phyloP scores from a whole-genome alignment of 2,329 filamentous ascomycete species.

The Aureobasidium pullulans region DNA sequence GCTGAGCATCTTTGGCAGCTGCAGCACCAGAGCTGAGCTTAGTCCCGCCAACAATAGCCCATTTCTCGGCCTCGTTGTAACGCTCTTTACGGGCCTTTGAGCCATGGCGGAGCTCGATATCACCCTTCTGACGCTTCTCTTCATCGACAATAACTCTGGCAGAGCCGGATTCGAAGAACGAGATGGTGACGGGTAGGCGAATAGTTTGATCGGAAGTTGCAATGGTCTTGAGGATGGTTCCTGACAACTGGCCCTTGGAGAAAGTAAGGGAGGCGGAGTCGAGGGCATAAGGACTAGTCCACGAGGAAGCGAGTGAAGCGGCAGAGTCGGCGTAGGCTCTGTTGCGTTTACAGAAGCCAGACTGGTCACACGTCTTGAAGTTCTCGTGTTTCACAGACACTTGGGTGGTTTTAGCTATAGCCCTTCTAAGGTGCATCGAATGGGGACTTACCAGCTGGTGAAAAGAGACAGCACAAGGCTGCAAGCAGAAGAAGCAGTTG shows the following conservation, averaged over 20 bases:
- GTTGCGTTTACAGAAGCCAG: conserved; percentile 95
- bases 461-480: conserved; percentile 53
- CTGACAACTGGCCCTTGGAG: conserved; percentile 72
- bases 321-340: conserved; percentile 79
- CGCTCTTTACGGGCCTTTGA: conserved; percentile 83
- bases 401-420: conserved; percentile 1
- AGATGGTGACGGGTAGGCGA: conserved; percentile 72
- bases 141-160: conserved; percentile 87
- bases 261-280: conserved; percentile 64
- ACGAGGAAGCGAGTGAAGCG: conserved; percentile 52
- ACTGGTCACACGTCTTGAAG: conserved; percentile 94
- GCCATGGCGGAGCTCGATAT: conserved; percentile 78
- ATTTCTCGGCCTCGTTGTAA: conserved; percentile 85
- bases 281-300: conserved; percentile 75
- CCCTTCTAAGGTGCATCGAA: too few relatives aligned
- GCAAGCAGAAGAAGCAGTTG: conserved; percentile 54
- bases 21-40: conserved; percentile 64
- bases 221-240: conserved; percentile 73
- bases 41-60: conserved; percentile 77
- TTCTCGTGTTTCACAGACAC: conserved; percentile 88
- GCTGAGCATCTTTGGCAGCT: conserved; percentile 56
- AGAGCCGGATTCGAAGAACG: conserved; percentile 83
- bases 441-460: conserved; percentile 53
- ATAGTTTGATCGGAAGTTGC: conserved; percentile 59
- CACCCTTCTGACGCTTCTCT: conserved; percentile 78